phyloP scores from a whole-genome alignment of 2,329 filamentous ascomycete species.

The Allantophomopsis cytisporea region DNA sequence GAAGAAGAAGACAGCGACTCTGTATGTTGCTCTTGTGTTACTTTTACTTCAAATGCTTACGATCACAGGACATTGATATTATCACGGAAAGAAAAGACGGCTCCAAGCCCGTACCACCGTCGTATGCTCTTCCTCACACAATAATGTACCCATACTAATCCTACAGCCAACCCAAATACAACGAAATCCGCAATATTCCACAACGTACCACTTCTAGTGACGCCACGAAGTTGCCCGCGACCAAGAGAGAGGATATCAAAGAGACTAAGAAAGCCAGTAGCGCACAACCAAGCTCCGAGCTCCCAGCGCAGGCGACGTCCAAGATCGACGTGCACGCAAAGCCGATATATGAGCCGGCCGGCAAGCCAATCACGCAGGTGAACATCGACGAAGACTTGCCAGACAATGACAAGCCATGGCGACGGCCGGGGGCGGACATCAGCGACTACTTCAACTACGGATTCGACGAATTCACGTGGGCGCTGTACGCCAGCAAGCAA shows the following conservation, averaged over 20 bases:
- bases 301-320: constrained; percentile 59
- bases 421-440: constrained; percentile 83
- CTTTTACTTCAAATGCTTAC: constrained; percentile 4
- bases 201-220: constrained; percentile 43
- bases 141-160: constrained; percentile 6
- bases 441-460: constrained; percentile 99
- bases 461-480: constrained; percentile 98
- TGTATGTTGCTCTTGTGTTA: constrained; percentile 17
- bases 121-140: constrained; percentile 26
- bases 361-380: constrained; percentile 67
- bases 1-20: constrained; percentile 44
- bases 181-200: constrained; percentile 51
- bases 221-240: constrained; percentile 25
- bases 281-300: constrained; percentile 29
- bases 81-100: constrained; percentile 55
- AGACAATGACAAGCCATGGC: constrained; percentile 87
- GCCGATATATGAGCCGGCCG: constrained; percentile 63
- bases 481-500: constrained; percentile 84
- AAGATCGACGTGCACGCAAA: constrained; percentile 76
- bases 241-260: constrained; percentile 29
- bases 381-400: constrained; percentile 47
- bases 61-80: constrained; percentile 47
- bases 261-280: constrained; percentile 17
- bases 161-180: constrained; percentile 44
- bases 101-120: constrained; percentile 41